These are phyloP conservation scores for Cladosporium phlei DNA, from an alignment of 2,329 filamentous ascomycete species.

Conservation along the genomic window DNA sequence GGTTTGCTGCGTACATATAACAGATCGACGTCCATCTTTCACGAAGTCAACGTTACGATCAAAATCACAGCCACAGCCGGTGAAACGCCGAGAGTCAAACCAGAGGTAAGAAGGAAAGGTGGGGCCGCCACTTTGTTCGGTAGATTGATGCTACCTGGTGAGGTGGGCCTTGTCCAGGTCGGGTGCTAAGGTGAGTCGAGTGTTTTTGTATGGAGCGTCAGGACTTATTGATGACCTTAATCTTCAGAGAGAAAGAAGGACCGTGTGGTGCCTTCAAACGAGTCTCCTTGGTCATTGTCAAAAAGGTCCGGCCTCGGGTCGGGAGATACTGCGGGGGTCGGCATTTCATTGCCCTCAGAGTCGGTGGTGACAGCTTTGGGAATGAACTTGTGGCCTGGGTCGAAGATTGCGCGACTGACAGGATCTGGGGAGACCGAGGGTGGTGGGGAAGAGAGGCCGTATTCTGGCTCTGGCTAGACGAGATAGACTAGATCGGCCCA, in stretches of 20 bases:
- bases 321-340: conserved; percentile 16
- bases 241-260: conserved; percentile 11
- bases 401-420: conserved; percentile 26
- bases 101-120: no score
- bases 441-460: not conserved
- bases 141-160: no score
- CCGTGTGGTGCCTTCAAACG: not conserved
- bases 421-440: conserved; percentile 20
- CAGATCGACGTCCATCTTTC: no score
- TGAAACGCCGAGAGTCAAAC: no score
- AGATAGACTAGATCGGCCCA: conserved; percentile 73
- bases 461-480: conserved; percentile 12
- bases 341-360: conserved; percentile 23
- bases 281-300: not conserved
- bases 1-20: no score
- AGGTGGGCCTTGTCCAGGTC: no score
- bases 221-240: no score
- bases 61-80: no score
- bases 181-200: no score
- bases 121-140: no score
- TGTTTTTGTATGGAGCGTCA: no score
- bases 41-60: no score
- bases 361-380: conserved; percentile 27
- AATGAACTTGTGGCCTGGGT: conserved; percentile 27
- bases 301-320: conserved; percentile 7